These are phyloP conservation scores for Nidula microcarpa DNA, from an alignment of 768 basidiomycete species.

Conservation along the genomic window DNA sequence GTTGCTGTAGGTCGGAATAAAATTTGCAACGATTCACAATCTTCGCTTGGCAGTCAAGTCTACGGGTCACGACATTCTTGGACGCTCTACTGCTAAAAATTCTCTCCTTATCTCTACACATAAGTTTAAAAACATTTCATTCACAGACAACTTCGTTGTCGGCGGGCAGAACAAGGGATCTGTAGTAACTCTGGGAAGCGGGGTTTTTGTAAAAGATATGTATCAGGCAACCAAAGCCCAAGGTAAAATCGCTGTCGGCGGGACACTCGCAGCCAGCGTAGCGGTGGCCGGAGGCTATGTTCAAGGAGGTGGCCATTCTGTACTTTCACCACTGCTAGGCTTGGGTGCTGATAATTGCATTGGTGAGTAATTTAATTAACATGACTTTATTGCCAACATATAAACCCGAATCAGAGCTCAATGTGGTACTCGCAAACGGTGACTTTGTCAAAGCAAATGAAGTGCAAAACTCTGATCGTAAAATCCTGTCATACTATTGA, in stretches of 20 bases:
- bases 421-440: slow-evolving; percentile 25
- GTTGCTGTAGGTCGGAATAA: background rate
- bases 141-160: slow-evolving; percentile 5
- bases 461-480: slow-evolving; percentile 18
- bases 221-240: slow-evolving; percentile 15
- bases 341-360: slow-evolving; percentile 18
- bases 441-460: slow-evolving; percentile 17
- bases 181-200: slow-evolving; percentile 19
- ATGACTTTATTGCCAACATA: background rate
- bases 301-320: slow-evolving; percentile 25
- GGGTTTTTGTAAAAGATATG: slow-evolving; percentile 12
- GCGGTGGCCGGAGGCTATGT: slow-evolving; percentile 20
- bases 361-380: background rate
- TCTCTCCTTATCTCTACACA: slow-evolving; percentile 25
- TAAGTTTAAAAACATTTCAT: slow-evolving; percentile 17
- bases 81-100: slow-evolving; percentile 27
- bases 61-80: slow-evolving; percentile 27
- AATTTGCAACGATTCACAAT: slow-evolving; percentile 3
- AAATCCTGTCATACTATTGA: background rate
- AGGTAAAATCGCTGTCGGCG: slow-evolving; percentile 19
- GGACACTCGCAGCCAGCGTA: slow-evolving; percentile 15
- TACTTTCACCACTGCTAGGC: slow-evolving; percentile 17
- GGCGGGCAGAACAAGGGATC: background rate
- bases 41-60: slow-evolving; percentile 9
- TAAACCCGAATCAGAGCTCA: slow-evolving; percentile 12